These are phyloP conservation scores for Umbilicaria muhlenbergii DNA, from an alignment of 495 filamentous ascomycete species.

Conservation along the genomic window DNA sequence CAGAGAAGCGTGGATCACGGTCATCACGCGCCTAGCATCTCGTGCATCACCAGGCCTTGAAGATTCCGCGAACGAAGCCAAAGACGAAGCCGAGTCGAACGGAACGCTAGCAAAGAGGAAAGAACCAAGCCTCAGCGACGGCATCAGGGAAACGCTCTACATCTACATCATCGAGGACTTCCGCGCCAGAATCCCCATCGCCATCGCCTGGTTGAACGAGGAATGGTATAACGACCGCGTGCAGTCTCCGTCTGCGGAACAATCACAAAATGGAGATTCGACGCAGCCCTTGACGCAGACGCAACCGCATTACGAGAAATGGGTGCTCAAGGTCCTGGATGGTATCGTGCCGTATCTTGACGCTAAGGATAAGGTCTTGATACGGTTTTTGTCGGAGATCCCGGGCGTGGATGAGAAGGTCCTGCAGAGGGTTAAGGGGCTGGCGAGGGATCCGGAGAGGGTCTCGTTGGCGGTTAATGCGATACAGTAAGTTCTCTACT, in stretches of 20 bases:
- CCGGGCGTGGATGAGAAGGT: slow-evolving; percentile 59
- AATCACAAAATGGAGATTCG: slow-evolving; percentile 26
- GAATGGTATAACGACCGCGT: slow-evolving; percentile 94
- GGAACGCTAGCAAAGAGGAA: slow-evolving; percentile 7
- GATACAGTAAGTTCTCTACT: slow-evolving; percentile 32
- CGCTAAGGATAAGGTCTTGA: slow-evolving; percentile 70
- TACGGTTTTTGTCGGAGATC: slow-evolving; percentile 82
- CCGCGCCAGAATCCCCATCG: slow-evolving; percentile 67
- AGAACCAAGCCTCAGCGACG: slow-evolving; percentile 36
- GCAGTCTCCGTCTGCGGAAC: slow-evolving; percentile 25
- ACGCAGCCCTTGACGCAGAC: slow-evolving; percentile 18
- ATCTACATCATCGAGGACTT: slow-evolving; percentile 83
- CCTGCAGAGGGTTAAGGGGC: slow-evolving; percentile 55
- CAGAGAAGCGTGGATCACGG: slow-evolving; percentile 77
- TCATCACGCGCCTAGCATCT: slow-evolving; percentile 76
- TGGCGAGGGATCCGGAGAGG: slow-evolving; percentile 80
- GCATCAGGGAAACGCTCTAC: slow-evolving; percentile 66
- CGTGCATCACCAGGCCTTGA: slow-evolving; percentile 56
- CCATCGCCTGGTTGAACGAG: slow-evolving; percentile 84
- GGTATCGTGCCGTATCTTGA: slow-evolving; percentile 80
- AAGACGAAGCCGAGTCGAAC: slow-evolving; percentile 15
- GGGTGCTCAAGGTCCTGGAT: slow-evolving; percentile 66
- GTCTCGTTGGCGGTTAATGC: slow-evolving; percentile 45
- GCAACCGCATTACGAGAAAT: slow-evolving; percentile 54
- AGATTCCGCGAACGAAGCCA: slow-evolving; percentile 18